phyloP scores from a whole-genome alignment of 2,329 filamentous ascomycete genomes.

The Pseudogymnoascus sp. region DNA sequence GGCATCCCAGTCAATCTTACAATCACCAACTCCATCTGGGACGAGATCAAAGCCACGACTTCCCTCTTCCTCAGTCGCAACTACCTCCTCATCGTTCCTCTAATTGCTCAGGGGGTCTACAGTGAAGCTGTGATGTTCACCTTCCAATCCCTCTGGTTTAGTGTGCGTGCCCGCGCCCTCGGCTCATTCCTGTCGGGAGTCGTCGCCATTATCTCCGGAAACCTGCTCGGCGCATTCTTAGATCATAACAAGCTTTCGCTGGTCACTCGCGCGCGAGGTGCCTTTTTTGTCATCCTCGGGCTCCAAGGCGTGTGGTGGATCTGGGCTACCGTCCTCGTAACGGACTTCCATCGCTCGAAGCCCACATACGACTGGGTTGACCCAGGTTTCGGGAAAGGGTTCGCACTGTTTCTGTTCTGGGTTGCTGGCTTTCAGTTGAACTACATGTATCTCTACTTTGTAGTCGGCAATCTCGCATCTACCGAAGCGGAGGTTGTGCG shows the following conservation, averaged over 20 bases:
- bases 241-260: slow-evolving; percentile 20
- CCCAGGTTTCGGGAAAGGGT: slow-evolving; percentile 56
- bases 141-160: slow-evolving; percentile 60
- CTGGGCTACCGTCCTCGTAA: slow-evolving; percentile 60
- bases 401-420: slow-evolving; percentile 60
- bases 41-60: slow-evolving; percentile 52
- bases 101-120: slow-evolving; percentile 65
- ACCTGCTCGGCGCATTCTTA: slow-evolving; percentile 46
- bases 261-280: slow-evolving; percentile 23
- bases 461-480: slow-evolving; percentile 57
- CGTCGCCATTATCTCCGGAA: slow-evolving; percentile 56
- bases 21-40: slow-evolving; percentile 48
- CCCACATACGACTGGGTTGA: slow-evolving; percentile 61
- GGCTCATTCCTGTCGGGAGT: slow-evolving; percentile 65
- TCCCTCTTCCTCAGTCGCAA: slow-evolving; percentile 52
- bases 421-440: slow-evolving; percentile 64
- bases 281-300: slow-evolving; percentile 23
- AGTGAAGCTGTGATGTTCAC: slow-evolving; percentile 67
- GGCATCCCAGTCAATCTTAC: slow-evolving; percentile 52
- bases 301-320: slow-evolving; percentile 65
- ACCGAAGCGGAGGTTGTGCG: slow-evolving; percentile 58
- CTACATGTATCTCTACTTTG: slow-evolving; percentile 61
- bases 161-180: slow-evolving; percentile 59
- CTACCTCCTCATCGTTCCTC: slow-evolving; percentile 57
- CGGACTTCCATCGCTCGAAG: slow-evolving; percentile 46